phyloP scores from a whole-genome alignment of 805 yeast species.

The Wickerhamomyces xylosicus region DNA sequence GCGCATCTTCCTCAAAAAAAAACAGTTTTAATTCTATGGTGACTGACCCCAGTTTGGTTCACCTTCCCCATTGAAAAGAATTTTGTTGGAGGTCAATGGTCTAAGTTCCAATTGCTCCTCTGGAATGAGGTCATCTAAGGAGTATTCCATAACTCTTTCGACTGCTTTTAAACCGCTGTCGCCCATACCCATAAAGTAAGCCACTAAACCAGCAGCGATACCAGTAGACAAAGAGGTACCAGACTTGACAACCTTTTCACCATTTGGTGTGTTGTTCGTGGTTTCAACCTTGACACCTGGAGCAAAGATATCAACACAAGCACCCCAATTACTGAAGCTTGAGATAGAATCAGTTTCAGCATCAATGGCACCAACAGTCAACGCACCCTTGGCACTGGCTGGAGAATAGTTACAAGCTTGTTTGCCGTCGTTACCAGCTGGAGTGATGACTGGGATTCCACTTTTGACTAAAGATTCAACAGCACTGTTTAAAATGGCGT shows the following conservation, averaged over 20 bases:
- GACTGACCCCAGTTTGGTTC: conserved; percentile 15
- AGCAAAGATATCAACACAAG: conserved; percentile 41
- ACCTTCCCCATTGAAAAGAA: conserved; percentile 32
- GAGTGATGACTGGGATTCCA: conserved; percentile 35
- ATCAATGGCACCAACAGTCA: conserved; percentile 85
- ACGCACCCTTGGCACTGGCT: conserved; percentile 40
- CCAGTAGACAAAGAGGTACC: conserved; percentile 45
- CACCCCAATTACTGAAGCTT: conserved; percentile 32
- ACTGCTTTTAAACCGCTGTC: conserved; percentile 25
- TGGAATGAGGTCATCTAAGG: conserved; percentile 40
- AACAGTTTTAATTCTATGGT: no score
- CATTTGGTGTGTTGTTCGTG: conserved; percentile 22
- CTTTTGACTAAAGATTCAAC: conserved; percentile 29
- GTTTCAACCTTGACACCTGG: conserved; percentile 38
- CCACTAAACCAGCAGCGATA: conserved; percentile 33
- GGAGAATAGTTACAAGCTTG: conserved; percentile 39
- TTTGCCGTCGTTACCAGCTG: conserved; percentile 39
- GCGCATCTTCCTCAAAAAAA: no score
- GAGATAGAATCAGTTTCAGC: conserved; percentile 52
- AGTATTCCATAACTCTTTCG: conserved; percentile 29
- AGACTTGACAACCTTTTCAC: conserved; percentile 22
- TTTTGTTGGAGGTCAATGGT: conserved; percentile 50
- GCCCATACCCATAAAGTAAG: conserved; percentile 33
- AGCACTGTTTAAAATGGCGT: conserved; percentile 32
- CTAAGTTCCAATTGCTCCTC: conserved; percentile 32